These are phyloP conservation scores for Volvox carteri DNA, from an alignment of 163 green algal genomes.

Conservation along the genomic window DNA sequence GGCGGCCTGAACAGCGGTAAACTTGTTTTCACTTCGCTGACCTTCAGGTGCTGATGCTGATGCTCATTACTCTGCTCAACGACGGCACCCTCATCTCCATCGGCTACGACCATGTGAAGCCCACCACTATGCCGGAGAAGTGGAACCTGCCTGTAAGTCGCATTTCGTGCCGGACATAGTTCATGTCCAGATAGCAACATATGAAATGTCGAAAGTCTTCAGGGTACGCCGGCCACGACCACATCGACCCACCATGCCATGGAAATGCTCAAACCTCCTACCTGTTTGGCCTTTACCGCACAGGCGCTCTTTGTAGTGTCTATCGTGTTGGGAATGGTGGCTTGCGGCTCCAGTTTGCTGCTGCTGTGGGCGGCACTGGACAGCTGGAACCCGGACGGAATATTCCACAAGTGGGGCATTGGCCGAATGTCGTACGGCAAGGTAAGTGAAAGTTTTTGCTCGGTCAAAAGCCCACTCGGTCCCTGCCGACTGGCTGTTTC, in stretches of 20 bases:
- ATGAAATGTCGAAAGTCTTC: too few relatives aligned
- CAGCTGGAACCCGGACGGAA: slow-evolving; percentile 63
- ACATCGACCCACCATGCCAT: too few relatives aligned
- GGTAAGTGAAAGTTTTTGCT: slow-evolving; percentile 38
- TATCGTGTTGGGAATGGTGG: slow-evolving; percentile 79
- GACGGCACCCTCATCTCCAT: slow-evolving; percentile 91
- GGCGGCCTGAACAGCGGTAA: too few relatives aligned
- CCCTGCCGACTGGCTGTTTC: too few relatives aligned
- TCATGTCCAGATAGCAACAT: too few relatives aligned
- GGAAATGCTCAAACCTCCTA: too few relatives aligned
- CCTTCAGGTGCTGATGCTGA: slow-evolving; percentile 78
- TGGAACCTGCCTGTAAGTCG: slow-evolving; percentile 80
- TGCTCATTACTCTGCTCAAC: slow-evolving; percentile 91
- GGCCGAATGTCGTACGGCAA: slow-evolving; percentile 87
- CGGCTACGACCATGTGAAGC: slow-evolving; percentile 88
- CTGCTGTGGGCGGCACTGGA: slow-evolving; percentile 83
- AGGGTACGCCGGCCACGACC: too few relatives aligned
- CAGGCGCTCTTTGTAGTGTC: slow-evolving; percentile 80
- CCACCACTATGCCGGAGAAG: slow-evolving; percentile 85
- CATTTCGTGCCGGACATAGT: too few relatives aligned
- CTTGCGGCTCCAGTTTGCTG: slow-evolving; percentile 84
- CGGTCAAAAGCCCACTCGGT: too few relatives aligned
- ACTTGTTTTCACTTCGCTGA: neutral
- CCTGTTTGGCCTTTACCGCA: too few relatives aligned
- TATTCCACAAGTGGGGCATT: slow-evolving; percentile 75